Conservation (phyloP, 805 yeast species). For the Candida chauliodis region DNA sequence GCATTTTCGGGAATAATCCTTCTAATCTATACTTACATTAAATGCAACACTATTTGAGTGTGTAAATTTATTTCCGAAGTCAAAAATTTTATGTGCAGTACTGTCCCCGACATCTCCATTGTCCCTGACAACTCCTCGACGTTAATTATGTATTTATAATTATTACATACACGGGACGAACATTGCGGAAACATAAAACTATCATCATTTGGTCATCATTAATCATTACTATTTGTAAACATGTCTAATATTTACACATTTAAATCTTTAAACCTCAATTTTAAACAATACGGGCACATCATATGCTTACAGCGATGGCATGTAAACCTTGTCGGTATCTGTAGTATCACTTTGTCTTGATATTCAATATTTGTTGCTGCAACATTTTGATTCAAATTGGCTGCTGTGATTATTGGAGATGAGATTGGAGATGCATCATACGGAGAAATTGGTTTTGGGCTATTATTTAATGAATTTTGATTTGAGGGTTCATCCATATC, state of each 20-base stretch:
- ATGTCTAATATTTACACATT: conserved; percentile 1
- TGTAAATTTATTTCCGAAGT: too few species aligned
- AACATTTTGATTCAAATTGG: too few species aligned
- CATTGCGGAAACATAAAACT: too few species aligned
- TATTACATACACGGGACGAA: too few species aligned
- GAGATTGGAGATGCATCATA: conserved; percentile 2
- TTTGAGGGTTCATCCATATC: not conserved
- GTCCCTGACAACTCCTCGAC: too few species aligned
- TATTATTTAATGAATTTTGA: not conserved
- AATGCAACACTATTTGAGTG: too few species aligned
- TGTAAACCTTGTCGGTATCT: conserved; percentile 31
- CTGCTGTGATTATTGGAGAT: too few species aligned
- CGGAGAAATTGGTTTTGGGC: not conserved
- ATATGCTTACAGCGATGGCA: conserved; percentile 38
- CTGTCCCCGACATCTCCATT: too few species aligned
- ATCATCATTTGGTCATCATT: not conserved
- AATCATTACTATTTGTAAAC: not conserved
- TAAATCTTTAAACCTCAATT: conserved; percentile 30
- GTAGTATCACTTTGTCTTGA: conserved; percentile 18
- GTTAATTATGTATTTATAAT: too few species aligned
- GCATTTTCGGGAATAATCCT: too few species aligned
- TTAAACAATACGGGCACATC: conserved; percentile 43
- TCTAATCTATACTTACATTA: too few species aligned
- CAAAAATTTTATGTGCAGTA: too few species aligned
- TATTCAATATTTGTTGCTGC: conserved; percentile 1